These are phyloP conservation scores for Plectranthus barbatus DNA, from an alignment of 257 asterid species.

Conservation along the genomic window DNA sequence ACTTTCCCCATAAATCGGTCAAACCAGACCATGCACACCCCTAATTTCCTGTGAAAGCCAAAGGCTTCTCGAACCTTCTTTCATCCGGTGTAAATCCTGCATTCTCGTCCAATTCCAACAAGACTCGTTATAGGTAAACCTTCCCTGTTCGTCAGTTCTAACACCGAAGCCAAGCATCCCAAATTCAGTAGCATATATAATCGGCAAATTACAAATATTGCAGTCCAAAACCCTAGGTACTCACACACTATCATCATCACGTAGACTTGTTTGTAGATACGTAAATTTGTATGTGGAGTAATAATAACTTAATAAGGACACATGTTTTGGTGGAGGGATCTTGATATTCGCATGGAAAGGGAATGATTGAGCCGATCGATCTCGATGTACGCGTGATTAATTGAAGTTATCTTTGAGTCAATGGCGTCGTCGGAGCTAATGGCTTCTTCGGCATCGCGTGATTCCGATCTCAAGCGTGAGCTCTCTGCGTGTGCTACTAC, in stretches of 20 bases:
- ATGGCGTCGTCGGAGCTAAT: slow-evolving; percentile 31
- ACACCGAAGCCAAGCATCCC: background rate
- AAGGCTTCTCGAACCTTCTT: slow-evolving; percentile 7
- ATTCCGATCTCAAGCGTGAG: slow-evolving; percentile 46
- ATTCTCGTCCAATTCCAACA: background rate
- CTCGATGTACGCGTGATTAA: background rate
- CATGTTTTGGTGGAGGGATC: background rate
- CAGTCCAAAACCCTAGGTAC: slow-evolving; percentile 32
- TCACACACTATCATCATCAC: background rate
- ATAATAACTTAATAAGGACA: too few species aligned
- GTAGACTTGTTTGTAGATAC: background rate
- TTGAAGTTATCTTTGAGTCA: background rate
- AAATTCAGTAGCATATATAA: background rate
- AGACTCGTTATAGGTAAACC: background rate
- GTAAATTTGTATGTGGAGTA: background rate
- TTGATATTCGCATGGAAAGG: background rate
- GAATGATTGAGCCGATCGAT: slow-evolving; percentile 8
- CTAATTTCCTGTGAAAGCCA: too few species aligned
- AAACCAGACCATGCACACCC: too few species aligned
- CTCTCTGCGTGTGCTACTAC: slow-evolving; percentile 28
- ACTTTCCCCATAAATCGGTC: too few species aligned
- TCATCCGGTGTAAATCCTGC: background rate
- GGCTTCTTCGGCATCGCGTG: slow-evolving; percentile 36
- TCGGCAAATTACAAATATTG: background rate
- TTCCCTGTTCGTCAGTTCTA: too few species aligned